Conservation (phyloP, 257 asterid genomes). For the Dorcoceras hygrometricum region DNA sequence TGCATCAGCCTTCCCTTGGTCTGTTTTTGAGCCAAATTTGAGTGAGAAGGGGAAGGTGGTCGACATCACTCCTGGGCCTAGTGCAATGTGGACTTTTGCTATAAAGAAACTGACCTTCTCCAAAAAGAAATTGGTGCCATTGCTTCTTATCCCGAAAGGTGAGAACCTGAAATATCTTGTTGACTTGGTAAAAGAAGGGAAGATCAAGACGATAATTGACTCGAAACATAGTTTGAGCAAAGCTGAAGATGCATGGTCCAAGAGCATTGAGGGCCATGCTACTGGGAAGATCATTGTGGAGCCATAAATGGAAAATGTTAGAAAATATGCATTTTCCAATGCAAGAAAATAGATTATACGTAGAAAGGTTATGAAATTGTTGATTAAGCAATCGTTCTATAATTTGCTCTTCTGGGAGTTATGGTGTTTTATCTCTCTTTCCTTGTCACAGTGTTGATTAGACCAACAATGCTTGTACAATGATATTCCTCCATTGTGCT, state of each 20-base stretch:
- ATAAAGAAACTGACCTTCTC: conserved; percentile 50
- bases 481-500: too few relatives aligned
- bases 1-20: conserved; percentile 50
- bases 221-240: conserved; percentile 48
- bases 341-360: too few relatives aligned
- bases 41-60: conserved; percentile 47
- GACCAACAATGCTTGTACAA: too few relatives aligned
- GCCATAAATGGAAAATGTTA: conserved; percentile 10
- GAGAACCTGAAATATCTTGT: conserved; percentile 42
- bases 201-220: conserved; percentile 45
- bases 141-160: conserved; percentile 37
- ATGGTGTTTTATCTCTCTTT: too few relatives aligned
- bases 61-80: conserved; percentile 53
- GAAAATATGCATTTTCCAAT: too few relatives aligned
- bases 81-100: conserved; percentile 52
- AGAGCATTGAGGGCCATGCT: conserved; percentile 60
- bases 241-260: conserved; percentile 63
- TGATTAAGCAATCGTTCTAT: too few relatives aligned
- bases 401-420: too few relatives aligned
- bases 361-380: too few relatives aligned
- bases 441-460: too few relatives aligned
- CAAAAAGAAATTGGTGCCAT: conserved; percentile 48
- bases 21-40: conserved; percentile 50
- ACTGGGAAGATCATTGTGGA: conserved; percentile 52
- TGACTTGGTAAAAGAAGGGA: conserved; percentile 54